Base-by-base conservation (phyloP, 306 rosid species). In the Argentina anserina region DNA sequence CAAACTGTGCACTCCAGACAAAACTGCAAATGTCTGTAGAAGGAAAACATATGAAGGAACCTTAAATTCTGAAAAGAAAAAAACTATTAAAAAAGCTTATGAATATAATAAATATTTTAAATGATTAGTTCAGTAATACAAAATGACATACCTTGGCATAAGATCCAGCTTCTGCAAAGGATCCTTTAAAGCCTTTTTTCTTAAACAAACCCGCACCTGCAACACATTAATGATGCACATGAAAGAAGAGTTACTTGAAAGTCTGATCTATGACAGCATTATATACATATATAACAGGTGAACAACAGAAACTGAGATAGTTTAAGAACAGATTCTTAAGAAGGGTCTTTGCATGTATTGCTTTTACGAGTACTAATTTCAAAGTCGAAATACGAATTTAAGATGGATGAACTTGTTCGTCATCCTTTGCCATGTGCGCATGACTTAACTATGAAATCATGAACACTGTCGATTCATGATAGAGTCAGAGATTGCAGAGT, bases 1-100 rank as follows among this genome's bases (percentile, higher is more conserved):
- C 90, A 94, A 80, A 76, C 99, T 91, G 70, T 91, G 99, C 31
- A 94, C 97, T 82, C 98, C 98, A 72, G 98, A 86, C 85, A 94
- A 83, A 91, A 94, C 95, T 73, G 97, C 97, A 87, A 94, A 94
- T 29, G 97, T 94, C 98, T 94, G 82, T 67, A 45, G 12, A 74
- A 10, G 56, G 31, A 10, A 77, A 76, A 65, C 26, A 59, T 7
- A 53, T 17, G 75, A 33, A 29, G 36, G 55, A 69, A 18, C 28
- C 61, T 58, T 53, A 10, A 67, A 3, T 37, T 39, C 62, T 49
- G 14, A 29, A 20, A 34, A 6, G 3, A 43, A 28, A 25, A 1
- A 56, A 25, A 12, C 34, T 26, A 56, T 26, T 11, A 7, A 50
- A 50, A 46, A 1, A n/a, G n/a, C 26, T 21, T 50, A n/a, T 8